These are phyloP conservation scores for Ceratocystis smalleyi DNA, from an alignment of 2,329 filamentous ascomycete genomes.

Conservation along the genomic window DNA sequence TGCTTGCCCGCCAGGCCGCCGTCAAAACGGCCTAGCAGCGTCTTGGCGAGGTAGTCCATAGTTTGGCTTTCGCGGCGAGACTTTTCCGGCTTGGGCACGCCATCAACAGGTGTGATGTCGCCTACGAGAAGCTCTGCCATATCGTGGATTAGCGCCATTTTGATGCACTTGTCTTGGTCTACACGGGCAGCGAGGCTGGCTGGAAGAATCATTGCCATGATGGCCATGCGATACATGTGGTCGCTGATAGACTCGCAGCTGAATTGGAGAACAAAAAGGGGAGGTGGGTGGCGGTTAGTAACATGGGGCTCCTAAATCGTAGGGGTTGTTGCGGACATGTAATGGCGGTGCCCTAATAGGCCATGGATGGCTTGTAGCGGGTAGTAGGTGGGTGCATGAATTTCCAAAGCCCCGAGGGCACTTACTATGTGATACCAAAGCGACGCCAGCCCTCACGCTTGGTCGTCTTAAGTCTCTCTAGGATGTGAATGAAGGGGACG, in stretches of 20 bases:
- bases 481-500: constrained; percentile 81
- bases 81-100: constrained; percentile 76
- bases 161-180: constrained; percentile 70
- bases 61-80: constrained; percentile 69
- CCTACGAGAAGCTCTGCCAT: constrained; percentile 94
- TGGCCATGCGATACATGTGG: constrained; percentile 99
- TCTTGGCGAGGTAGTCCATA: constrained; percentile 76
- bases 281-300: background rate
- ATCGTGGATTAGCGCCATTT: constrained; percentile 93
- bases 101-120: constrained; percentile 89
- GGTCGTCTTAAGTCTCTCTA: constrained; percentile 88
- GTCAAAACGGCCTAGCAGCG: constrained; percentile 57
- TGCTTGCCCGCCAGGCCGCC: constrained; percentile 54
- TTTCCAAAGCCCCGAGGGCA: background rate
- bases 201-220: constrained; percentile 86
- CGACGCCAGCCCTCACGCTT: constrained; percentile 92
- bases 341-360: background rate
- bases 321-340: background rate
- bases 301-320: background rate
- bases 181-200: constrained; percentile 53
- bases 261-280: background rate
- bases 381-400: background rate
- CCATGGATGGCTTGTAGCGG: background rate
- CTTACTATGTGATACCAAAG: constrained; percentile 54
- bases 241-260: constrained; percentile 85